A percentile compares a stretch with the other conserved stretches of the same genome.
phyloP scores from a whole-genome alignment of 2,329 filamentous ascomycete species.

The Aspergillus fumigatiaffinis region DNA sequence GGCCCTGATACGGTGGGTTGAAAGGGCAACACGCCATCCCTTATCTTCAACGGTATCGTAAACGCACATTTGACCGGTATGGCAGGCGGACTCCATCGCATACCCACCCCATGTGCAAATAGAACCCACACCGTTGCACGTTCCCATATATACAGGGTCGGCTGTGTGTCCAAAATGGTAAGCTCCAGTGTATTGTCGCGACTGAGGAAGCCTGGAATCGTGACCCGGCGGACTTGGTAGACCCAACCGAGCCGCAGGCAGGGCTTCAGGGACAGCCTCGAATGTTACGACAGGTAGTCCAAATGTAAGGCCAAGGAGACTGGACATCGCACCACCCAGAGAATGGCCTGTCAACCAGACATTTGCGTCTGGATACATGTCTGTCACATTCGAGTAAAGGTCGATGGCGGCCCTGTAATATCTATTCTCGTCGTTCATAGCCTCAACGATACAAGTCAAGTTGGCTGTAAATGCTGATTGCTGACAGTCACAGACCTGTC shows the following conservation, averaged over 20 bases:
- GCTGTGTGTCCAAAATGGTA: conserved; percentile 95
- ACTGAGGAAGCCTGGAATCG: conserved; percentile 67
- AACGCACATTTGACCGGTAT: conserved; percentile 79
- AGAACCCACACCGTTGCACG: conserved; percentile 84
- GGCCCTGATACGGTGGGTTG: conserved; percentile 82
- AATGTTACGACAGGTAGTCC: conserved; percentile 89
- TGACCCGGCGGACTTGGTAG: conserved; percentile 79
- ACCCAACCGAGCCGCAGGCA: conserved; percentile 78
- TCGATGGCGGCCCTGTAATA: conserved; percentile 89
- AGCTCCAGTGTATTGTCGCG: conserved; percentile 67
- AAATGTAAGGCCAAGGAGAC: conserved; percentile 86
- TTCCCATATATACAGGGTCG: conserved; percentile 90
- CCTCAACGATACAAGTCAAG: conserved; percentile 76
- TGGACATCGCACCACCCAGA: conserved; percentile 81
- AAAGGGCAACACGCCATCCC: conserved; percentile 86
- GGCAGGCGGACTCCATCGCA: conserved; percentile 88
- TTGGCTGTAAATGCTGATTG: conserved; percentile 86
- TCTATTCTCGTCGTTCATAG: conserved; percentile 74
- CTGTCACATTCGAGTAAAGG: conserved; percentile 87
- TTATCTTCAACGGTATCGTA: conserved; percentile 92
- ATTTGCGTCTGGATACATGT: conserved; percentile 76
- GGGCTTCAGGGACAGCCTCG: conserved; percentile 85
- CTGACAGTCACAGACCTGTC: conserved; percentile 89
- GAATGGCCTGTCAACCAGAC: conserved; percentile 93
- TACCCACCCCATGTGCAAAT: conserved; percentile 90